These are phyloP conservation scores for Aurinia saxatilis DNA, from an alignment of 345 rosid species.

Conservation along the genomic window DNA sequence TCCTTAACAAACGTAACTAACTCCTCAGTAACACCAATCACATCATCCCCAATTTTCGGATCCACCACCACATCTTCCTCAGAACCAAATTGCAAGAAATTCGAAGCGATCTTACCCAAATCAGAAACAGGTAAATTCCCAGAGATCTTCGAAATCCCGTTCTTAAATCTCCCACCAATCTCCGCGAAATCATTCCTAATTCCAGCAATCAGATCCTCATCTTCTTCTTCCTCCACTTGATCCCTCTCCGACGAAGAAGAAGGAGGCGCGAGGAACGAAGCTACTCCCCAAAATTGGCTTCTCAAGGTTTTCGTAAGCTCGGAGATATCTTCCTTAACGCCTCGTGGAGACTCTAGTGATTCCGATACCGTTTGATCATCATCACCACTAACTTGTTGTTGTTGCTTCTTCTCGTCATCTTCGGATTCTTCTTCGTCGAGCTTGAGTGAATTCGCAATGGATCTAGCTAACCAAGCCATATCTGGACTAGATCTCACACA, in stretches of 20 bases:
- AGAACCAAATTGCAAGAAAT: constrained; percentile 38
- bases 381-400: too few species aligned
- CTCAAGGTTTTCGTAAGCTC: constrained; percentile 66
- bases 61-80: constrained; percentile 31
- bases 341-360: constrained; percentile 46
- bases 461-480: constrained; percentile 90
- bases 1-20: constrained; percentile 63
- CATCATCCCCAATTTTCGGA: constrained; percentile 22
- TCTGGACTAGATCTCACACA: constrained; percentile 13
- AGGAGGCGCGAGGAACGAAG: constrained; percentile 71
- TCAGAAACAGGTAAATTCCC: constrained; percentile 44
- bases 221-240: constrained; percentile 20
- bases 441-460: constrained; percentile 67
- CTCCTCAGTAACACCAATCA: constrained; percentile 65
- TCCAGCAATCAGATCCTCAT: constrained; percentile 26
- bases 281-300: constrained; percentile 87
- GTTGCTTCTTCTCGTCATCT: constrained; percentile 24
- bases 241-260: constrained; percentile 12
- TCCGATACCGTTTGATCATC: constrained; percentile 23
- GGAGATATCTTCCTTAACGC: constrained; percentile 80
- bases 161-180: constrained; percentile 45
- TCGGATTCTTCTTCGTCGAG: constrained; percentile 57
- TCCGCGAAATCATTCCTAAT: constrained; percentile 30
- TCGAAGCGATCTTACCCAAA: constrained; percentile 42
- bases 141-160: constrained; percentile 66